Evolutionary conservation across 208 protist species (phyloP).

Genomic region (Trypanosoma boissoni): DNA sequence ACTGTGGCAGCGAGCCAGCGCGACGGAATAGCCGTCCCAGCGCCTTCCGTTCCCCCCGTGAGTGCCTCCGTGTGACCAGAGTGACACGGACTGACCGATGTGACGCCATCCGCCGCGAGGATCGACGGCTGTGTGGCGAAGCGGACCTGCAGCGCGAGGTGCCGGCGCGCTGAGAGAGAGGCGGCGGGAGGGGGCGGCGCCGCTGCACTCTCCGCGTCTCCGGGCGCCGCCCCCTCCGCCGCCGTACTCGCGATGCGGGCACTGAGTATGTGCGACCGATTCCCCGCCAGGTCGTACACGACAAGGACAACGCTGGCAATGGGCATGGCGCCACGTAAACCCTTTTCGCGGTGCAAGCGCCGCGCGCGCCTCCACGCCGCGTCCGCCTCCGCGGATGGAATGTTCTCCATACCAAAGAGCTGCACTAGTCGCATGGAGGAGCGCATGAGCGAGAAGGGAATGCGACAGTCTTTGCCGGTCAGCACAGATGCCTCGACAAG

Average conservation of each 20-base stretch:
- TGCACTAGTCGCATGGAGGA: slow-evolving; percentile 81
- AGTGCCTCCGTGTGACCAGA: slow-evolving; percentile 3
- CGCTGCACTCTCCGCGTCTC: not conserved
- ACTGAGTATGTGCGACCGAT: slow-evolving; percentile 41
- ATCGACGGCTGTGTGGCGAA: slow-evolving; percentile 26
- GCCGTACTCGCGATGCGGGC: slow-evolving; percentile 27
- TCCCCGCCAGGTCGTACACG: slow-evolving; percentile 45
- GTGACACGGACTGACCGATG: slow-evolving; percentile 34
- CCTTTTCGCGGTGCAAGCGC: slow-evolving; percentile 19
- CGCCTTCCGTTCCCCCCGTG: slow-evolving; percentile 23
- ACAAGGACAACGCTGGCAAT: slow-evolving; percentile 50
- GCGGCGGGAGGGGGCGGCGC: no score
- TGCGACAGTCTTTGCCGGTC: slow-evolving; percentile 33
- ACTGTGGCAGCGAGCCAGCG: slow-evolving; percentile 65
- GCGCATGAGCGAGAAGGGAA: slow-evolving; percentile 63
- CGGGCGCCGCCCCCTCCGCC: no score
- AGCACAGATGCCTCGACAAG: slow-evolving; percentile 34
- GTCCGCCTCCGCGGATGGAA: slow-evolving; percentile 17
- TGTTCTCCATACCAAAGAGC: slow-evolving; percentile 63
- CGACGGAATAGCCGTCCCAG: slow-evolving; percentile 46
- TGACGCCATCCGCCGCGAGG: slow-evolving; percentile 53
- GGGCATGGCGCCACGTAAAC: slow-evolving; percentile 12
- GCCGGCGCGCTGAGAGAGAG: not conserved
- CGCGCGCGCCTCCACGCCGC: slow-evolving; percentile 18
- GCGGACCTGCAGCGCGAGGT: slow-evolving; percentile 22